Evolutionary conservation across 345 rosid species (phyloP), one percentile per base, ranked within the genome.

Genomic region (Fremontodendron californicum): DNA sequence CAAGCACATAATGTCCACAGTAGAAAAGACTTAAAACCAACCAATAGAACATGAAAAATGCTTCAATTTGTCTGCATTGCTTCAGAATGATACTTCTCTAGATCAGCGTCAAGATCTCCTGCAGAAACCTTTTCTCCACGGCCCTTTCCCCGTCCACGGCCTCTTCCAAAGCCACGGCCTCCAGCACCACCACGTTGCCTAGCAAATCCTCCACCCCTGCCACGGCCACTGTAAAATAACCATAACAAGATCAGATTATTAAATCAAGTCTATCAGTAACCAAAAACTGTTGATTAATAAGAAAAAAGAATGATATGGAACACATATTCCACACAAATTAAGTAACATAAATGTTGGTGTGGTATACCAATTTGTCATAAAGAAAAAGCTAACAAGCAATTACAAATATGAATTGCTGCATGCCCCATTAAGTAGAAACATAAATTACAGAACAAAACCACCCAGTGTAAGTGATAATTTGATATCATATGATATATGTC

Each of bases 91-190:
- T 94, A 96, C 84, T 91, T 92, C 81, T 88, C 98, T 79, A 96
- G 84, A 85, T 96, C 98, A 21, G 99, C 98, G 70, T 96, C 98
- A 67, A 94, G 97, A 84, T 92, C 98, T 70, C 94, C 98, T 0
- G 96, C 97, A 61, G 99, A 96, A 58, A 92, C 75, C 81, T 90
- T 92, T 75, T 92, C 97, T 13, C 86, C 84, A 19, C 87, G 91
- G 6, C 88, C 96, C 66, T 86, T 88, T 75, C 94, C 97, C 54
- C 91, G 78, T 48, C 92, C 96, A 42, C 93, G 86, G 18, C 91
- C 90, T 37, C 91, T 83, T 78, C 91, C 90, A 39, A 81, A 75
- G 18, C 98, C 84, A 60, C 90, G 87, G 18, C 92, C 82, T 12
- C 89, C 85, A 21, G 81, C 83, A 3, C 80, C 82, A n/a, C 96